Base-by-base conservation (phyloP, 306 rosid species). In the Vigna angularis region DNA sequence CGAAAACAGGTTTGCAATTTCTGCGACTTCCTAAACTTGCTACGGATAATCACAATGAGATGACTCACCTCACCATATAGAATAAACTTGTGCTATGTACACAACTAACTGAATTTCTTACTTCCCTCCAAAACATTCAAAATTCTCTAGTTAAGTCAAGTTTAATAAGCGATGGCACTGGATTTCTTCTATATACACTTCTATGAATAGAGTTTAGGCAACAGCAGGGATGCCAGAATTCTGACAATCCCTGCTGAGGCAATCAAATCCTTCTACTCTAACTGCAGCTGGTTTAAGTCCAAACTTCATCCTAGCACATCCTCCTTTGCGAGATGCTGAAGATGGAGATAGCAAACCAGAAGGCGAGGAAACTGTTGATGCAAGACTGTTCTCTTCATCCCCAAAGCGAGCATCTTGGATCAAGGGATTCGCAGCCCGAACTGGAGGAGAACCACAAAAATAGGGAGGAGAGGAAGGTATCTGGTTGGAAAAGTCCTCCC, bases 181-280 rank as follows among this genome's bases (percentile, higher is more conserved):
- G 72, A 85, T 65, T 81, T 75, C 91, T 89, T 78, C 81, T 89
- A 91, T 91, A 40, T 91, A 91, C 97, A 91, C 74, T 88, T 88
- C 68, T 48, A 70, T 7, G 78, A 64, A 57, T 77, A 72, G 74
- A 76, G 78, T 85, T 83, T 83, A 91, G 32, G 91, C 94, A 44
- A 91, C 75, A 9, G 92, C 89, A 14, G 92, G 83, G 91, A 89
- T 86, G 85, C 97, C 81, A 4, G 97, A 91, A 84, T 83, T 88
- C 78, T 89, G 97, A 73, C 85, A 77, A 85, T 91, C 96, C 93
- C 93, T 86, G 51, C 80, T 81, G 70, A 89, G 96, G 76, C 93
- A 89, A 76, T 91, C 89, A 34, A 91, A 91, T 78, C 97, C 97
- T 85, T 91, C 97, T 86, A 91, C 94, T 86, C 97, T 91, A 88